Evolutionary conservation across 139 green algal species (phyloP).

Genomic region (Chlamydomonas incerta): DNA sequence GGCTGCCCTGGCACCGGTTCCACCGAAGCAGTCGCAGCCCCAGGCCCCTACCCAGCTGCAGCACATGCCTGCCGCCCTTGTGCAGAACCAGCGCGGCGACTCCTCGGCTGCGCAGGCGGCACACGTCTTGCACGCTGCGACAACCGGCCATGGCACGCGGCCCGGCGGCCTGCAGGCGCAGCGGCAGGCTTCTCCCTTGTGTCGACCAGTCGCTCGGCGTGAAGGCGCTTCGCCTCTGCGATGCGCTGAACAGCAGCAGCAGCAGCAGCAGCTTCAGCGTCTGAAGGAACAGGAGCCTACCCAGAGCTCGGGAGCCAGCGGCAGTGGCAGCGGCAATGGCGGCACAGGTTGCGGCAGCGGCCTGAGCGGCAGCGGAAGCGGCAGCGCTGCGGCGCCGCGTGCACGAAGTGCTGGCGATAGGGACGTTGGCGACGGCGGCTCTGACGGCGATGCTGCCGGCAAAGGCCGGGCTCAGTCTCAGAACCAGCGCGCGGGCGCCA

Average conservation of each 20-base stretch:
- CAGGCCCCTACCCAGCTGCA: not conserved
- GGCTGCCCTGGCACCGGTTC: conserved; percentile 14
- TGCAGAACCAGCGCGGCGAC: no score
- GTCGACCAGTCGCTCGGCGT: no score
- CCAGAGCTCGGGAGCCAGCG: conserved; percentile 17
- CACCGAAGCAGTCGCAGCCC: no score
- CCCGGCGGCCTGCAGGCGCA: not conserved
- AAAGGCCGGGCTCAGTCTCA: no score
- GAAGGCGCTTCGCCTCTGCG: not conserved
- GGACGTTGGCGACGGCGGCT: no score
- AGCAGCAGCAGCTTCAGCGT: not conserved
- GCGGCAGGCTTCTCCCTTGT: not conserved
- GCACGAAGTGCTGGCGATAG: no score
- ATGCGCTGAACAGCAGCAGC: not conserved
- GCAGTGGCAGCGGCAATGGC: conserved; percentile 18
- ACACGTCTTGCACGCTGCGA: no score
- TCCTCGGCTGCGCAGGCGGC: no score
- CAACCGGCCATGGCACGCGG: no score
- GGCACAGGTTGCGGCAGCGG: not conserved
- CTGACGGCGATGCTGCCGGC: no score
- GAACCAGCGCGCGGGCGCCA: no score
- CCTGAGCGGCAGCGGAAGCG: conserved; percentile 9
- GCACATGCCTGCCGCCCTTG: not conserved
- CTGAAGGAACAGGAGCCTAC: not conserved
- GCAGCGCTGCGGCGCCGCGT: conserved; percentile 6